Evolutionary conservation across 2,329 filamentous ascomycete species (phyloP), one percentile per base, ranked within the genome.

Genomic region (Penicillium sp.): DNA sequence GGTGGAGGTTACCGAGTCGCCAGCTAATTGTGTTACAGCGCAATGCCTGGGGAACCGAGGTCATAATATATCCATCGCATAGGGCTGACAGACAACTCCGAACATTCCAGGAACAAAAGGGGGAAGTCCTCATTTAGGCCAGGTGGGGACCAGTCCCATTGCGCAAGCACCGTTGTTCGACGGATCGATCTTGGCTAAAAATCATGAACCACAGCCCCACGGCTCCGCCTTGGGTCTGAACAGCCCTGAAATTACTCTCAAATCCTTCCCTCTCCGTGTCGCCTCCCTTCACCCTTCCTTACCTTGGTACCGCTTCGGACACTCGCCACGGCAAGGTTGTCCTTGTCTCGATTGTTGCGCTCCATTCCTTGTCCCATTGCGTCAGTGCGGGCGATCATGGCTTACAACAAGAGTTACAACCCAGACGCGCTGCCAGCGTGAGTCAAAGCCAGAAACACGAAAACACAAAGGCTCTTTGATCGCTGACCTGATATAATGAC

Each of bases 401-500:
- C 92, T 50, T 97, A 97, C 81, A 95, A 95, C 76, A 86, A 85
- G 72, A 84, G 87, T 50, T 94, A 91, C 78, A 95, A 99, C 73
- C 92, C 92, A 30, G 92, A 99, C 78, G 89, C 91, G 69, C 84
- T 99, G 58, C 92, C 92, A 69, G 90, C 90, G 88, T 94, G 81
- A 76, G 87, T 76, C 16, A 38, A 38, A 38, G 35, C 16, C 16
- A 6, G 4, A 18, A 36, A 22, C 20, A 22, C 10, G 13, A 18
- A 20, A 22, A 38, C 16, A 18, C 16, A 5, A 18, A 38, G 35
- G 16, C 5, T 38, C 50, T 36, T n/a, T 42, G 46, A 48, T 56
- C 44, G 53, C 56, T 63, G 48, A 60, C 55, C 48, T 22, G 24
- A 28, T 51, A 36, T 18, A 44, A 50, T 60, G 24, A 16, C 28